These are phyloP conservation scores for Apophysomyces ossiformis DNA, from an alignment of 371 early-diverging fungal species.

Conservation along the genomic window DNA sequence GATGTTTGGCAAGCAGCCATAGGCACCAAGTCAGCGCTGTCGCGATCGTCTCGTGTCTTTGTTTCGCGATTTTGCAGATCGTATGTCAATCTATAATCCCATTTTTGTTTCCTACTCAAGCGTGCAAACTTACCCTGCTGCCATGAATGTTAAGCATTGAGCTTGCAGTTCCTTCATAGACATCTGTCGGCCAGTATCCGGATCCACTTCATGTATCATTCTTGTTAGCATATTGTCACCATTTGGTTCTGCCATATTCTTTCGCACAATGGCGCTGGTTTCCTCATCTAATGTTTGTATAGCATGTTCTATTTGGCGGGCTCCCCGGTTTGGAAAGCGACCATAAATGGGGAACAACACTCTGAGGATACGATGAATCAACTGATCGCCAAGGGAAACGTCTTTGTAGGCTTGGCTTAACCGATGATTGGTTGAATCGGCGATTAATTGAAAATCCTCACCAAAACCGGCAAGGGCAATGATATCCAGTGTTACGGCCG, in stretches of 20 bases:
- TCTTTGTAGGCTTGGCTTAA: conserved; percentile 48
- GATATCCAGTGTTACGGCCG: conserved; percentile 40
- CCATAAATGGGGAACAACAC: conserved; percentile 34
- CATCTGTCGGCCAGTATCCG: conserved; percentile 33
- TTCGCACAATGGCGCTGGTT: conserved; percentile 38
- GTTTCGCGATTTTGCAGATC: background rate
- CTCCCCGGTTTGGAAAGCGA: conserved; percentile 36
- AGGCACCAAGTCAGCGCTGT: conserved; percentile 57
- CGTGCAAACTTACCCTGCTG: conserved; percentile 29
- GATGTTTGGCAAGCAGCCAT: conserved; percentile 50
- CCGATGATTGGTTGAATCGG: conserved; percentile 26
- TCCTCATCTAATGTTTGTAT: conserved; percentile 39
- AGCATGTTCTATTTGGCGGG: conserved; percentile 20
- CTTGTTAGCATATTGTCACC: conserved; percentile 30
- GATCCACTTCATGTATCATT: conserved; percentile 33
- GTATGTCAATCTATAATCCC: background rate
- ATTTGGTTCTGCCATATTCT: conserved; percentile 32
- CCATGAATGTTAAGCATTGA: conserved; percentile 44
- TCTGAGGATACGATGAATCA: conserved; percentile 30
- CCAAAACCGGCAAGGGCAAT: conserved; percentile 52
- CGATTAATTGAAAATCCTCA: conserved; percentile 39
- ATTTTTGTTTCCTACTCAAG: background rate
- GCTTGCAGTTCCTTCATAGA: conserved; percentile 30
- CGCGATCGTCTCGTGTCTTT: conserved; percentile 57
- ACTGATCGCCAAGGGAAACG: conserved; percentile 31